Evolutionary conservation across 257 asterid species (phyloP).

Genomic region (Solanum peruvianum): DNA sequence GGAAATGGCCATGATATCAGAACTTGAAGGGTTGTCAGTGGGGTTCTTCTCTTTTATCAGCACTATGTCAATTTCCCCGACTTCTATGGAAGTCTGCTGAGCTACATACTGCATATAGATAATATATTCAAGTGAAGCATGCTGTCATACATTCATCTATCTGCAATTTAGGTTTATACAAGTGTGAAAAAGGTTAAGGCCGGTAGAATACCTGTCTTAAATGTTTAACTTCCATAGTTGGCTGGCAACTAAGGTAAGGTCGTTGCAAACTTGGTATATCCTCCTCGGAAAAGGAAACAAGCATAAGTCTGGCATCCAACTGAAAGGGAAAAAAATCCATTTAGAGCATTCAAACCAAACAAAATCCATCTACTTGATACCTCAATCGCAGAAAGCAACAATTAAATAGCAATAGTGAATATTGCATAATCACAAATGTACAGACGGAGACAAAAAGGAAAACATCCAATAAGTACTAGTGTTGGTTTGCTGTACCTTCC

Average conservation of each 20-base stretch:
- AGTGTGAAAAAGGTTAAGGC: background rate
- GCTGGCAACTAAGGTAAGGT: conserved; percentile 70
- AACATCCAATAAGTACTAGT: background rate
- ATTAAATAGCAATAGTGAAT: background rate
- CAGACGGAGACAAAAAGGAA: background rate
- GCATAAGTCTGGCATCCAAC: conserved; percentile 53
- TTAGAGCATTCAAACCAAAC: background rate
- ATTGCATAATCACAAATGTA: background rate
- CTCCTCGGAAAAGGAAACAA: conserved; percentile 53
- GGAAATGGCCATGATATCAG: conserved; percentile 4
- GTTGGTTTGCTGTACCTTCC: conserved; percentile 23
- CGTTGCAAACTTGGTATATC: conserved; percentile 71
- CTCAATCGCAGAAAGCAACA: background rate
- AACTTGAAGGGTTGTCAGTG: conserved; percentile 16
- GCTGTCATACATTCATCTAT: background rate
- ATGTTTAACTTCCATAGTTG: conserved; percentile 49
- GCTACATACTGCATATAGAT: conserved; percentile 66
- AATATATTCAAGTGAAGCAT: background rate
- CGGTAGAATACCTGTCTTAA: conserved; percentile 48
- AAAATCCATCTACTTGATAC: background rate
- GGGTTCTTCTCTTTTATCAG: conserved; percentile 32
- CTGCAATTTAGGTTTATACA: background rate
- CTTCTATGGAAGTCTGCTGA: conserved; percentile 64
- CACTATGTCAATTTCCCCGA: conserved; percentile 59
- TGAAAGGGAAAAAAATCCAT: conserved; percentile 21